Evolutionary conservation across 2,329 filamentous ascomycete genomes (phyloP).

Genomic region (Tolypocladium tundrense): DNA sequence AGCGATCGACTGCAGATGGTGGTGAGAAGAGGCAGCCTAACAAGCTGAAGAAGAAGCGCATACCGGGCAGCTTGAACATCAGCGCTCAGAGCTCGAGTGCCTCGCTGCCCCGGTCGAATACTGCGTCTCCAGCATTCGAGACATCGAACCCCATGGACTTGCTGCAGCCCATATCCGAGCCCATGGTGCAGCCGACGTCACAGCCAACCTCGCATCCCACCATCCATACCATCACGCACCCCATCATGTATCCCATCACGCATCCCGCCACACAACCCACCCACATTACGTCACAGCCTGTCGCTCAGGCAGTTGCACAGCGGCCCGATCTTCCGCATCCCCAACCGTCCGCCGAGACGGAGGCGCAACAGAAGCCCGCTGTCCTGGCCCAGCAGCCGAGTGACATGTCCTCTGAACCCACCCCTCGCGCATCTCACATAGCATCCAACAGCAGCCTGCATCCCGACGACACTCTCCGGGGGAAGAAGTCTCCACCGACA

Average conservation of each 20-base stretch:
- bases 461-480: constrained; percentile 43
- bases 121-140: constrained; percentile 36
- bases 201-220: neutral
- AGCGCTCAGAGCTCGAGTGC: constrained; percentile 86
- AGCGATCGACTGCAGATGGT: constrained; percentile 51
- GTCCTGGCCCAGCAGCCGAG: constrained; percentile 10
- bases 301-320: neutral
- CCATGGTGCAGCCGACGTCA: neutral
- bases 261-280: neutral
- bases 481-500: constrained; percentile 62
- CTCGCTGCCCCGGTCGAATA: constrained; percentile 47
- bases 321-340: neutral
- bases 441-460: constrained; percentile 30
- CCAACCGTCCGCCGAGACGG: neutral
- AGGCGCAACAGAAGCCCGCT: constrained; percentile 7
- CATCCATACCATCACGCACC: neutral
- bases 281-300: neutral
- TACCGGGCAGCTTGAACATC: constrained; percentile 65
- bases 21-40: constrained; percentile 68
- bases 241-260: neutral
- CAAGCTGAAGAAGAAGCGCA: constrained; percentile 80
- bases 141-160: constrained; percentile 35
- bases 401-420: constrained; percentile 33
- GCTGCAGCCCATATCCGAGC: constrained; percentile 4
- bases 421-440: constrained; percentile 34